Conservation (phyloP, 2,329 filamentous ascomycete species). For the Ceratocystis huliohia region DNA sequence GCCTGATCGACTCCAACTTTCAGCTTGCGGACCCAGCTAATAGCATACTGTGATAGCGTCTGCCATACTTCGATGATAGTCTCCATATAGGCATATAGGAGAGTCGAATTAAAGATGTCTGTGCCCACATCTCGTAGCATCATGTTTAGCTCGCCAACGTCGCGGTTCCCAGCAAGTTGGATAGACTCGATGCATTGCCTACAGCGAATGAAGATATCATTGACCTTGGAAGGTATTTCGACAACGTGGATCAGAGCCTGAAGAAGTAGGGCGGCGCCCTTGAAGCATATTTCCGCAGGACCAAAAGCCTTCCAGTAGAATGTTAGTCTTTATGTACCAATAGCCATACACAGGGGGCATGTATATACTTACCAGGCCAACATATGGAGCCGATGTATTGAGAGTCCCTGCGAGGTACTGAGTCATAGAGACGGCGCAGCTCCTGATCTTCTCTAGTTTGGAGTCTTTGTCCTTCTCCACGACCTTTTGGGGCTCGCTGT, state of each 20-base stretch:
- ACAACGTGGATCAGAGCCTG: slow-evolving; percentile 4
- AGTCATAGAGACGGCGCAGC: not conserved
- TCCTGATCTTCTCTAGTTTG: not conserved
- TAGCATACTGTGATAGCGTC: not conserved
- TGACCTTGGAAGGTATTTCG: slow-evolving; percentile 9
- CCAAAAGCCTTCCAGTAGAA: slow-evolving; percentile 8
- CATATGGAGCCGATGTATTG: slow-evolving; percentile 1
- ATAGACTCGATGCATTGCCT: slow-evolving; percentile 1
- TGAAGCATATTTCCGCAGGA: slow-evolving; percentile 12
- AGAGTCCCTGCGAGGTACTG: not conserved
- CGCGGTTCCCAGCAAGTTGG: not conserved
- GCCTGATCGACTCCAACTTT: not conserved
- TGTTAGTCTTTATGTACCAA: not conserved
- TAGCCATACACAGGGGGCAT: no score
- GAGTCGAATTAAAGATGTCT: slow-evolving; percentile 3
- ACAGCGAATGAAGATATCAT: not conserved
- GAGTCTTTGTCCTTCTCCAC: not conserved
- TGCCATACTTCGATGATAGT: slow-evolving; percentile 10
- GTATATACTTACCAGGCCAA: slow-evolving; percentile 8
- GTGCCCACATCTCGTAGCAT: not conserved
- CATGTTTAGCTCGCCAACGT: not conserved
- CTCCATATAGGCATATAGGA: slow-evolving; percentile 11
- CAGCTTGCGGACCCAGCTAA: slow-evolving; percentile 4
- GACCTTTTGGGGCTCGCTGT: not conserved
- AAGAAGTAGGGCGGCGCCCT: slow-evolving; percentile 9